Percentiles rank a stretch among this genome's conserved stretches.
Conservation (phyloP, 2,329 filamentous ascomycete species). For the Emergomyces pasteurianus region DNA sequence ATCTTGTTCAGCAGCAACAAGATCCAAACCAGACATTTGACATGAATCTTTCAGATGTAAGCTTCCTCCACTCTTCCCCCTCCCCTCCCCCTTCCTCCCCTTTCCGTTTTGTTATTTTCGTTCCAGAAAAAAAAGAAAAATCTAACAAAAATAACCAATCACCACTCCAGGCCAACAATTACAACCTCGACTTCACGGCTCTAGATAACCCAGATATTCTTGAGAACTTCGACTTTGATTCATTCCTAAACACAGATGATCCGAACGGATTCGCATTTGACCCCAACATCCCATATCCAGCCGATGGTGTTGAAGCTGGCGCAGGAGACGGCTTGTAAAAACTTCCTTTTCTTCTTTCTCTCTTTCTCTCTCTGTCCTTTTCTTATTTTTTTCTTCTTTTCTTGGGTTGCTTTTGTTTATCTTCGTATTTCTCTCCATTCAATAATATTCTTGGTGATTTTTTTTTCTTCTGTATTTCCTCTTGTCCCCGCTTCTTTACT, state of each 20-base stretch:
- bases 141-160: neutral
- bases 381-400: neutral
- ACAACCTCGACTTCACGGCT: slow-evolving; percentile 33
- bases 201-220: slow-evolving; percentile 37
- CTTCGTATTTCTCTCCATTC: neutral
- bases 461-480: neutral
- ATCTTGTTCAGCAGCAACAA: slow-evolving; percentile 21
- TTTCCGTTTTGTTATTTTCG: no score
- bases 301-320: slow-evolving; percentile 33
- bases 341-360: neutral
- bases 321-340: slow-evolving; percentile 27
- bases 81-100: neutral
- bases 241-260: slow-evolving; percentile 49
- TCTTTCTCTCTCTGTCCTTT: neutral
- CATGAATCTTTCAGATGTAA: slow-evolving; percentile 21
- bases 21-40: slow-evolving; percentile 15
- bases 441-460: neutral
- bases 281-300: slow-evolving; percentile 25
- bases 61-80: slow-evolving; percentile 7
- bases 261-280: slow-evolving; percentile 33
- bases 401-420: neutral
- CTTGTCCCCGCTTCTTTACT: neutral
- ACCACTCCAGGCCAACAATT: slow-evolving; percentile 8
- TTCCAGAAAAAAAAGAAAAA: no score
- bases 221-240: slow-evolving; percentile 53